A percentile compares a stretch with the other conserved stretches of the same genome.
Conservation (phyloP, 2,329 filamentous ascomycete genomes). For the Botrytis cinerea region DNA sequence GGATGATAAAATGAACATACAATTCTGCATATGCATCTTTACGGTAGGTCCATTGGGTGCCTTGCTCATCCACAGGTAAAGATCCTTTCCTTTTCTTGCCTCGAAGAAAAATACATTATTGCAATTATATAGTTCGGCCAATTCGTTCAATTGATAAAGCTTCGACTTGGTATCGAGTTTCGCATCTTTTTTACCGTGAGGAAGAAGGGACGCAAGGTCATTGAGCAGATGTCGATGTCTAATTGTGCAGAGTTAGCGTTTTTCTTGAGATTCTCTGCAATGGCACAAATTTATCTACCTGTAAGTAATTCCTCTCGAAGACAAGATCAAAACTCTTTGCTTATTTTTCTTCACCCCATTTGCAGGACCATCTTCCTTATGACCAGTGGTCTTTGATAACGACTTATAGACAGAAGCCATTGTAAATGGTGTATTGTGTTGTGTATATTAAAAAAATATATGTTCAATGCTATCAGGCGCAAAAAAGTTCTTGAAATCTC, state of each 20-base stretch:
- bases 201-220: slow-evolving; percentile 84
- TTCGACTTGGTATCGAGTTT: slow-evolving; percentile 97
- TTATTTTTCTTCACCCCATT: slow-evolving; percentile 62
- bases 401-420: slow-evolving; percentile 79
- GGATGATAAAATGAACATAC: slow-evolving; percentile 44
- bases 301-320: slow-evolving; percentile 88
- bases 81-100: slow-evolving; percentile 88
- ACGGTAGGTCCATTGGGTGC: slow-evolving; percentile 66
- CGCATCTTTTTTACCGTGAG: slow-evolving; percentile 89
- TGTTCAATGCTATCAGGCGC: slow-evolving; percentile 27
- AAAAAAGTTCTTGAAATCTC: slow-evolving; percentile 32
- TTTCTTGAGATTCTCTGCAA: slow-evolving; percentile 18
- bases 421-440: slow-evolving; percentile 29
- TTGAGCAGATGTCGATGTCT: slow-evolving; percentile 93
- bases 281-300: slow-evolving; percentile 51
- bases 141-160: slow-evolving; percentile 76
- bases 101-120: slow-evolving; percentile 96
- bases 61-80: slow-evolving; percentile 92
- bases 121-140: slow-evolving; percentile 78
- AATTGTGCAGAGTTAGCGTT: slow-evolving; percentile 24
- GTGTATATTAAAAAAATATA: neutral
- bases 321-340: slow-evolving; percentile 83
- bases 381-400: slow-evolving; percentile 60
- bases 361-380: slow-evolving; percentile 51
- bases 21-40: slow-evolving; percentile 76